Conservation (phyloP, 345 rosid species). For the Lumnitzera littorea region DNA sequence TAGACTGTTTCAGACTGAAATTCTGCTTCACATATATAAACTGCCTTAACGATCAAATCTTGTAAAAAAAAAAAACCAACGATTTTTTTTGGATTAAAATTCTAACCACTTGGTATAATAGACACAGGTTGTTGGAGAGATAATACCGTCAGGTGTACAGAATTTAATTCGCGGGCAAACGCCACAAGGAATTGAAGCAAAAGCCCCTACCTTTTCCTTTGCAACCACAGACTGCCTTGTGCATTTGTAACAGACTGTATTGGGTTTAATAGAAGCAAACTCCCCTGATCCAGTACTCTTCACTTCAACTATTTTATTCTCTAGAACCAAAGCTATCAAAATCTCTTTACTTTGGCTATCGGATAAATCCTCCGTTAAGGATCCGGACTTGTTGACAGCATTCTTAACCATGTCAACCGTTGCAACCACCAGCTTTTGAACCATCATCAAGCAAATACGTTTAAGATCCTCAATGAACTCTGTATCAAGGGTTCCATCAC, state of each 20-base stretch:
- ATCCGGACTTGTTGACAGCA: constrained; percentile 23
- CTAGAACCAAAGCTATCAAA: constrained; percentile 55
- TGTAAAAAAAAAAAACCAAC: too few species aligned
- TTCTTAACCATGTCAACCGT: constrained; percentile 43
- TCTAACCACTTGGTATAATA: constrained; percentile 72
- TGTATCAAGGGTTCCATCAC: constrained; percentile 44
- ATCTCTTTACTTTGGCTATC: constrained; percentile 53
- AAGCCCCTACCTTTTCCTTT: constrained; percentile 41
- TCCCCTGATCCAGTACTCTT: constrained; percentile 59
- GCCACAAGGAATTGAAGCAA: constrained; percentile 79
- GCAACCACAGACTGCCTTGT: constrained; percentile 16
- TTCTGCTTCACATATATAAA: too few species aligned
- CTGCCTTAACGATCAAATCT: too few species aligned
- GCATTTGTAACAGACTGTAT: constrained; percentile 45
- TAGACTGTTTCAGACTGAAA: too few species aligned
- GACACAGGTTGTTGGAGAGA: constrained; percentile 54
- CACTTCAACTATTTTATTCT: constrained; percentile 47
- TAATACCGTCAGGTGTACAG: constrained; percentile 65
- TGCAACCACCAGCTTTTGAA: constrained; percentile 27
- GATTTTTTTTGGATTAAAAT: constrained; percentile 22
- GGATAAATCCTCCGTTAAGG: constrained; percentile 19
- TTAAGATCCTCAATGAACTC: constrained; percentile 37
- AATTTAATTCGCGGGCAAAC: constrained; percentile 54
- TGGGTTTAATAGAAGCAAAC: constrained; percentile 35
- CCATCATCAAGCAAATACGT: constrained; percentile 24